These are phyloP conservation scores for Meyerozyma guilliermondii DNA, from an alignment of 1,139 yeast genomes.

Conservation along the genomic window DNA sequence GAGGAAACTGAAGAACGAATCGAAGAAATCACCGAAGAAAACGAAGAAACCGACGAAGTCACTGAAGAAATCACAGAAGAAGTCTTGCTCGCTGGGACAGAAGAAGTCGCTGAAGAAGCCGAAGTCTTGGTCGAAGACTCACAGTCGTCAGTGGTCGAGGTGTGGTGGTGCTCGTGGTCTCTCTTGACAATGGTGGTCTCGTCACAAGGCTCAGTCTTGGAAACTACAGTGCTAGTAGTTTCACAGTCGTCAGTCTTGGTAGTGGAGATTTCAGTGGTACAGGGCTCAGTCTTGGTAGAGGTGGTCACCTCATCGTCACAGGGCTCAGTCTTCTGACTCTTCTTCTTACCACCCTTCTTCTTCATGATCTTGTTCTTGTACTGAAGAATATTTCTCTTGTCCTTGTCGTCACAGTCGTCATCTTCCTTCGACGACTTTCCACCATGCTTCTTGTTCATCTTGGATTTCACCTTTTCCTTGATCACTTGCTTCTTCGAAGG, in stretches of 20 bases:
- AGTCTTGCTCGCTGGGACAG: not conserved
- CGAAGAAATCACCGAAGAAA: not conserved
- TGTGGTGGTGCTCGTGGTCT: not conserved
- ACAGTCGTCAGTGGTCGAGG: not conserved
- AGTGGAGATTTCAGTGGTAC: not conserved
- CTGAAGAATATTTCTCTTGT: not conserved
- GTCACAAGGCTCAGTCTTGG: constrained; percentile 1
- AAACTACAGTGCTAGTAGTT: no score
- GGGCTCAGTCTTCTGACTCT: not conserved
- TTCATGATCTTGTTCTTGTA: not conserved
- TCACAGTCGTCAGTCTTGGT: not conserved
- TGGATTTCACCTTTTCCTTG: no score
- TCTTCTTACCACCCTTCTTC: not conserved
- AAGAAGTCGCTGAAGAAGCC: not conserved
- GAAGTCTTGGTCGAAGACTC: not conserved
- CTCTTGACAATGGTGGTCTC: not conserved
- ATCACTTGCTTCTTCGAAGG: not conserved
- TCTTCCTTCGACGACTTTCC: no score
- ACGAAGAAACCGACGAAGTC: not conserved
- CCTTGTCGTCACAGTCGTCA: no score
- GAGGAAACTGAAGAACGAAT: not conserved
- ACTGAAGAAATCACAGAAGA: not conserved
- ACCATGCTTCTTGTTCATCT: no score
- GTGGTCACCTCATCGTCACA: not conserved
- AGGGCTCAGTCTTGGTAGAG: not conserved